These are phyloP conservation scores for Yamadazyma atlantica DNA, from an alignment of 1,139 yeast species.

Conservation along the genomic window DNA sequence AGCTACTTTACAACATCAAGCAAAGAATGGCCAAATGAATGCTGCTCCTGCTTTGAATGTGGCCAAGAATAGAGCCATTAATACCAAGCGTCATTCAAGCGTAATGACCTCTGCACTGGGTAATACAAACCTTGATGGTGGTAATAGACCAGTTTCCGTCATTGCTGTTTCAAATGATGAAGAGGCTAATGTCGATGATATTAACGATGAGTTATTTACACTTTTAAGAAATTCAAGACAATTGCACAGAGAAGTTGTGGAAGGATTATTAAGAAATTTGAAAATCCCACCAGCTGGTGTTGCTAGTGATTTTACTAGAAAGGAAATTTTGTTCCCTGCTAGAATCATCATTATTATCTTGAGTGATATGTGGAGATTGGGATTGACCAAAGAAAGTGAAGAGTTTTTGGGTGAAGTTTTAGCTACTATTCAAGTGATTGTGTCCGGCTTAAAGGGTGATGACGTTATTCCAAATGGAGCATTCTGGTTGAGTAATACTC, in stretches of 20 bases:
- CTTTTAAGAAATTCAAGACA: constrained; percentile 77
- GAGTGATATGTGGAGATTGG: constrained; percentile 98
- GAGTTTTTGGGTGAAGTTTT: constrained; percentile 87
- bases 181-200: constrained; percentile 61
- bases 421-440: constrained; percentile 82
- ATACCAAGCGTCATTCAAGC: constrained; percentile 44
- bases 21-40: constrained; percentile 12
- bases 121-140: constrained; percentile 35
- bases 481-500: constrained; percentile 96
- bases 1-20: constrained; percentile 48
- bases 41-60: constrained; percentile 18
- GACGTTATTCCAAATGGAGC: constrained; percentile 92
- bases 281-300: constrained; percentile 85
- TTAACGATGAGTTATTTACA: constrained; percentile 70
- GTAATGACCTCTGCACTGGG: constrained; percentile 4
- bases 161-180: constrained; percentile 58
- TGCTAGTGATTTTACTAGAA: constrained; percentile 77
- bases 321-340: constrained; percentile 95
- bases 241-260: constrained; percentile 81
- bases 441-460: constrained; percentile 71
- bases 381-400: constrained; percentile 90
- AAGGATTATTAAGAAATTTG: constrained; percentile 84
- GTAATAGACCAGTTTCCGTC: constrained; percentile 56
- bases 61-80: constrained; percentile 30
- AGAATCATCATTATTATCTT: constrained; percentile 88